Percentiles rank a stretch among this genome's conserved stretches.
Conservation (phyloP, 805 yeast species). For the Candida koratica region DNA sequence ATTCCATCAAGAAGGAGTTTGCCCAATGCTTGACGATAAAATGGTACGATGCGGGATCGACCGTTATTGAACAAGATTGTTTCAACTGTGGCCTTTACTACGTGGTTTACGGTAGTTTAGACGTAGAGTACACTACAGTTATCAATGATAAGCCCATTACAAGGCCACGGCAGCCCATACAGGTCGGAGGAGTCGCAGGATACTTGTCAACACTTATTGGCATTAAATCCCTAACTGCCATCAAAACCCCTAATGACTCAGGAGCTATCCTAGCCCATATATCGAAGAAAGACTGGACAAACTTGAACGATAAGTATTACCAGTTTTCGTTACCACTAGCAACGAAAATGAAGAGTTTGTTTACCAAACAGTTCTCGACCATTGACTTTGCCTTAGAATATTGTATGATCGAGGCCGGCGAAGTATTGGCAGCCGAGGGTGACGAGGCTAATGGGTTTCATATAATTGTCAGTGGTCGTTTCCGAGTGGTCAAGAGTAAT, state of each 20-base stretch:
- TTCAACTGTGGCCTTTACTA: slow-evolving; percentile 73
- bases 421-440: slow-evolving; percentile 72
- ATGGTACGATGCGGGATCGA: slow-evolving; percentile 48
- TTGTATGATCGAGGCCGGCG: slow-evolving; percentile 89
- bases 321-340: slow-evolving; percentile 76
- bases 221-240: slow-evolving; percentile 68
- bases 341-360: slow-evolving; percentile 57
- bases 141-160: slow-evolving; percentile 6
- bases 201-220: slow-evolving; percentile 79
- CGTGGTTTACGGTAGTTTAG: slow-evolving; percentile 73
- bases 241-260: slow-evolving; percentile 53
- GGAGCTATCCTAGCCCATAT: slow-evolving; percentile 65
- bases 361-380: slow-evolving; percentile 64
- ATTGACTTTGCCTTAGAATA: slow-evolving; percentile 93
- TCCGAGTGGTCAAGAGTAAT: slow-evolving; percentile 53
- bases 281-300: slow-evolving; percentile 58
- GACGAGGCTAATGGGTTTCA: slow-evolving; percentile 89
- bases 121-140: slow-evolving; percentile 35
- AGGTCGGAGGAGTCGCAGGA: slow-evolving; percentile 83
- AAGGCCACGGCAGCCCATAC: slow-evolving; percentile 52
- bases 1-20: slow-evolving; percentile 45
- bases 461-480: slow-evolving; percentile 82
- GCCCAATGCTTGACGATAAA: slow-evolving; percentile 57
- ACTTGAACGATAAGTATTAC: slow-evolving; percentile 70
- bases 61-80: slow-evolving; percentile 60